Conservation (phyloP, 78 protist genomes). For the Chrysochromulina parva region DNA sequence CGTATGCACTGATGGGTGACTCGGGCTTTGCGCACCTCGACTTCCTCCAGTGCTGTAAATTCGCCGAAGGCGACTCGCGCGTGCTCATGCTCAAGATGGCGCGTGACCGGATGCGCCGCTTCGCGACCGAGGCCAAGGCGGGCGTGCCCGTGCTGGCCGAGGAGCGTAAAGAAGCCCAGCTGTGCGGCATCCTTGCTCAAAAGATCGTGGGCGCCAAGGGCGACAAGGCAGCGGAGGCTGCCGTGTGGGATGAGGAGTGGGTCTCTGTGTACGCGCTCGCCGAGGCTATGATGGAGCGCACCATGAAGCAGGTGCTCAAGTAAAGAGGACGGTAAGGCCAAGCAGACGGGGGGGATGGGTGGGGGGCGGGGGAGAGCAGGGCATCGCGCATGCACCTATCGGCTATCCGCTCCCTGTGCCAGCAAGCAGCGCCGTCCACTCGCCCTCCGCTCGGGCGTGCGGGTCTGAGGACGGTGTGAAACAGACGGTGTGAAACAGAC, state of each 20-base stretch:
- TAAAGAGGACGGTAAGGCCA: no score
- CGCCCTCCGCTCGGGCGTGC: no score
- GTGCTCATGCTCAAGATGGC: constrained; percentile 63
- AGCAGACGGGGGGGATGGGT: no score
- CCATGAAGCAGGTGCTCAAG: background rate
- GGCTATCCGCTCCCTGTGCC: no score
- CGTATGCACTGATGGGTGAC: constrained; percentile 59
- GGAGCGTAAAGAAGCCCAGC: background rate
- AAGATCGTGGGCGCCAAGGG: background rate
- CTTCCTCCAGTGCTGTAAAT: constrained; percentile 56
- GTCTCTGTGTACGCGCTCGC: background rate
- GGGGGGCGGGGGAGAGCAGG: no score
- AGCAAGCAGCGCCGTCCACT: no score
- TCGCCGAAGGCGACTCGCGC: constrained; percentile 67
- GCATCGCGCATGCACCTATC: no score
- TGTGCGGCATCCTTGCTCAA: background rate
- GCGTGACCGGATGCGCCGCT: background rate
- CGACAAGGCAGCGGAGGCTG: background rate
- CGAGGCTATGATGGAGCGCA: constrained; percentile 17
- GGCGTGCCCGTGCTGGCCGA: background rate
- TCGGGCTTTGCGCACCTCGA: constrained; percentile 55
- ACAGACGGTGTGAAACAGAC: no score
- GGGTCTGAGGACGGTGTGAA: no score
- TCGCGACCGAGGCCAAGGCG: background rate
- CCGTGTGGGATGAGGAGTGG: background rate